Percentiles rank a stretch among this genome's conserved stretches.
Conservation (phyloP, 2,329 filamentous ascomycete genomes). For the Torrubiellomyces zombiae region DNA sequence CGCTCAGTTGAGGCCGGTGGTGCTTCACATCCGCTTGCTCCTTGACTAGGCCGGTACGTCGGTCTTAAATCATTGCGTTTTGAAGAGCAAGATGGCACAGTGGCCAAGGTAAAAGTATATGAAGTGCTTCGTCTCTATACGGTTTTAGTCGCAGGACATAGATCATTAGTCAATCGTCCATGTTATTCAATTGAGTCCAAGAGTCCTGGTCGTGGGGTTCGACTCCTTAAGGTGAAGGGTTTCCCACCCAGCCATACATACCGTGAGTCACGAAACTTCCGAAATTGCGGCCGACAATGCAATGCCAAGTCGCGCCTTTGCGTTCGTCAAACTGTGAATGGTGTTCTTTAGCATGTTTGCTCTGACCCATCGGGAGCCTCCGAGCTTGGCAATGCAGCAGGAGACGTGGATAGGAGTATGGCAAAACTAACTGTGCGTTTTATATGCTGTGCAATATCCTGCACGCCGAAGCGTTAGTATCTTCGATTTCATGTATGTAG, state of each 20-base stretch:
- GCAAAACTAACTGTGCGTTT: slow-evolving; percentile 60
- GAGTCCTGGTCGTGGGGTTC: not conserved
- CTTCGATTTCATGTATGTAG: too few species aligned
- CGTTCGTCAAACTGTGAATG: slow-evolving; percentile 86
- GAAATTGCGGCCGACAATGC: slow-evolving; percentile 96
- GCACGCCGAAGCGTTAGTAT: slow-evolving; percentile 7
- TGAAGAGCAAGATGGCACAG: slow-evolving; percentile 96
- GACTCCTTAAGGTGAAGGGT: not conserved
- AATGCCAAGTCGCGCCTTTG: slow-evolving; percentile 98
- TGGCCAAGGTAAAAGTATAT: slow-evolving; percentile 99
- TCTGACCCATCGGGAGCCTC: too few species aligned
- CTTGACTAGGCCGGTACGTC: too few species aligned
- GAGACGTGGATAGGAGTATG: too few species aligned
- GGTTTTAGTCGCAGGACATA: not conserved
- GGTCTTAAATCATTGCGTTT: slow-evolving; percentile 61
- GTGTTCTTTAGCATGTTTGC: too few species aligned
- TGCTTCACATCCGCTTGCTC: too few species aligned
- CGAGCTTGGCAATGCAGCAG: too few species aligned
- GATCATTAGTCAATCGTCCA: not conserved
- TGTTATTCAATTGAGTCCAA: not conserved
- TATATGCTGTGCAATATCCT: slow-evolving; percentile 94
- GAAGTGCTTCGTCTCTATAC: slow-evolving; percentile 92
- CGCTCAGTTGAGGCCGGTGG: too few species aligned
- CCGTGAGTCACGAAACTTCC: slow-evolving; percentile 97
- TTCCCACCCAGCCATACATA: slow-evolving; percentile 35